Evolutionary conservation across 352 stramenopile species (phyloP).

Genomic region (Phytophthora chlamydospora): DNA sequence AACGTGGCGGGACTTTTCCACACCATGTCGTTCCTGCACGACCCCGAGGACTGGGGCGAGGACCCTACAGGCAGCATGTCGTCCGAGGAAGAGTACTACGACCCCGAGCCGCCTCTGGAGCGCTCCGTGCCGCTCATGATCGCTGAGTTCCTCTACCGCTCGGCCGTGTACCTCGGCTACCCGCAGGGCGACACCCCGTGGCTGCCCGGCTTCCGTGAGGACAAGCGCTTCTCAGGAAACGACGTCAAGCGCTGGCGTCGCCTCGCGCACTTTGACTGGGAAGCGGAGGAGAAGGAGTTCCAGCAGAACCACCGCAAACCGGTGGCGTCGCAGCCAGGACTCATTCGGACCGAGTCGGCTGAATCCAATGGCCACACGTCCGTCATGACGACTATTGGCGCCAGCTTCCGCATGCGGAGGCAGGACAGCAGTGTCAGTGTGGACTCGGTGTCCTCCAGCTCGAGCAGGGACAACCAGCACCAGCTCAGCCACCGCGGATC

Average conservation of each 20-base stretch:
- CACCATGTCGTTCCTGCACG: conserved; percentile 59
- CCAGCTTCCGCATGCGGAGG: conserved; percentile 28
- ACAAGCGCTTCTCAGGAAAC: conserved; percentile 75
- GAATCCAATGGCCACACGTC: conserved; percentile 39
- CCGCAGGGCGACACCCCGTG: conserved; percentile 52
- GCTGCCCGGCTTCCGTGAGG: conserved; percentile 67
- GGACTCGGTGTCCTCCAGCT: conserved; percentile 22
- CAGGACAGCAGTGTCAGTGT: conserved; percentile 29
- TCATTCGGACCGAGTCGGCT: conserved; percentile 16
- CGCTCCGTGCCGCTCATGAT: conserved; percentile 81
- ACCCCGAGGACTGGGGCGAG: conserved; percentile 43
- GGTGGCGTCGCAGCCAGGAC: conserved; percentile 4
- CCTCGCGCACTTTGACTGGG: conserved; percentile 77
- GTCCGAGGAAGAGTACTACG: conserved; percentile 24
- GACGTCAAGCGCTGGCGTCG: conserved; percentile 80
- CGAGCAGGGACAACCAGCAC: conserved; percentile 19
- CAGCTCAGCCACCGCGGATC: conserved; percentile 12
- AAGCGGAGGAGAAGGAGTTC: conserved; percentile 52
- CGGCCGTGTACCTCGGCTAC: conserved; percentile 70
- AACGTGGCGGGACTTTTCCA: conserved; percentile 62
- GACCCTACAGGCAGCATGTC: conserved; percentile 33
- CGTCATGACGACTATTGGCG: conserved; percentile 33
- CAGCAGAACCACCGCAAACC: conserved; percentile 22
- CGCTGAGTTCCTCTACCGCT: conserved; percentile 80
- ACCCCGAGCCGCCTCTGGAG: conserved; percentile 48